A percentile compares a stretch with the other conserved stretches of the same genome.
Conservation (phyloP, 352 stramenopile genomes). For the Phytophthora kernoviae region DNA sequence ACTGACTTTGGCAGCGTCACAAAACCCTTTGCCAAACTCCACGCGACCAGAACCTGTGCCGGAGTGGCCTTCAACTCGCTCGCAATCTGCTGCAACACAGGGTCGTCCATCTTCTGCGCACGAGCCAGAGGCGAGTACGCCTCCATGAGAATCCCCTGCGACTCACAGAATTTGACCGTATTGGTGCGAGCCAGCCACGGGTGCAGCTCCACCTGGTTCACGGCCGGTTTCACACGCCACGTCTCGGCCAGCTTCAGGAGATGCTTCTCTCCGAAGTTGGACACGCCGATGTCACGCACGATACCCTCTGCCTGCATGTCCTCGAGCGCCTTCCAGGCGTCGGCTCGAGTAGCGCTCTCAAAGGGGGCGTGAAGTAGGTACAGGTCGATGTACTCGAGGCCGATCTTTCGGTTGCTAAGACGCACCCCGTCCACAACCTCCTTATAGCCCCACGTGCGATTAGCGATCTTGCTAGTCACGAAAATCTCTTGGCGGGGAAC, state of each 20-base stretch:
- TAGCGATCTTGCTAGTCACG: conserved; percentile 81
- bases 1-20: conserved; percentile 74
- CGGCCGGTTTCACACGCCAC: conserved; percentile 52
- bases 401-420: conserved; percentile 61
- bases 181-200: conserved; percentile 61
- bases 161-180: conserved; percentile 15
- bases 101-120: conserved; percentile 42
- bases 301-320: conserved; percentile 59
- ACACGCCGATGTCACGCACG: conserved; percentile 87
- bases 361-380: conserved; percentile 80
- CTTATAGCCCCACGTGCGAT: conserved; percentile 67
- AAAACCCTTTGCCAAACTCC: conserved; percentile 56
- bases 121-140: conserved; percentile 55
- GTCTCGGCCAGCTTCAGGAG: conserved; percentile 3
- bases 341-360: conserved; percentile 42
- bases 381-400: conserved; percentile 81
- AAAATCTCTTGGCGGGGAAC: conserved; percentile 80
- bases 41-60: conserved; percentile 70
- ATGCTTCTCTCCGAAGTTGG: conserved; percentile 88
- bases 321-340: conserved; percentile 61
- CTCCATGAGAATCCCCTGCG: conserved; percentile 35
- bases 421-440: conserved; percentile 56
- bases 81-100: conserved; percentile 44
- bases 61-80: conserved; percentile 73
- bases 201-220: conserved; percentile 81